Evolutionary conservation across 345 rosid species (phyloP).

Genomic region (Toxicodendron radicans): DNA sequence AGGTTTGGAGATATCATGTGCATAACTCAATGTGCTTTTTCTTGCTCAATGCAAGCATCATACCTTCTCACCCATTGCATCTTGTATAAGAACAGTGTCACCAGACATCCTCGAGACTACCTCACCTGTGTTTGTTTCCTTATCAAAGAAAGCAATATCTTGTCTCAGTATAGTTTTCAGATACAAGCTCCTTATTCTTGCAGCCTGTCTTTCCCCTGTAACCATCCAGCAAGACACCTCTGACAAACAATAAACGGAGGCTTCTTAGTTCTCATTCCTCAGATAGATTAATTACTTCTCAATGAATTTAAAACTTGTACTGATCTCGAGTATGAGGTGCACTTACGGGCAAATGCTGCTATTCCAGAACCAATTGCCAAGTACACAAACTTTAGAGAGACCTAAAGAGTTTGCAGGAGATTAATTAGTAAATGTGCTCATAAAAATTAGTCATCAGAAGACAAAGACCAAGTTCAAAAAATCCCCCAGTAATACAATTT

Average conservation of each 20-base stretch:
- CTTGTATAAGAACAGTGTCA: constrained; percentile 89
- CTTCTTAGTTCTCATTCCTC: constrained; percentile 8
- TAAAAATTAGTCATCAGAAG: not conserved
- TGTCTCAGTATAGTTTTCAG: constrained; percentile 77
- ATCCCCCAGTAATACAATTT: not conserved
- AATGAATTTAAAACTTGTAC: not conserved
- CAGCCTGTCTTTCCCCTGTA: constrained; percentile 86
- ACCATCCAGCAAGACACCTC: constrained; percentile 92
- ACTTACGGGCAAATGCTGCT: constrained; percentile 80
- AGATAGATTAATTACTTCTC: not conserved
- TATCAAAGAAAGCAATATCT: constrained; percentile 77
- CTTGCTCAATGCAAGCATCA: not conserved
- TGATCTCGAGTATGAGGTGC: not conserved
- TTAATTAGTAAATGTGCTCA: constrained; percentile 2
- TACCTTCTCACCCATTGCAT: constrained; percentile 98
- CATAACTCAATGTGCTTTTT: not conserved
- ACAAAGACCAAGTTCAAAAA: not conserved
- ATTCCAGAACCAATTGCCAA: constrained; percentile 65
- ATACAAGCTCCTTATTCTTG: constrained; percentile 67
- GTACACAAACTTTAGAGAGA: constrained; percentile 71
- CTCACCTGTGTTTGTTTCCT: constrained; percentile 84
- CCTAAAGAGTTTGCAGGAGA: constrained; percentile 38
- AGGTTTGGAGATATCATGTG: not conserved
- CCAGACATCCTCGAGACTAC: constrained; percentile 97
- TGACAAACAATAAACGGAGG: constrained; percentile 30